Evolutionary conservation across 345 rosid species (phyloP).

Genomic region (Citrus australasica): DNA sequence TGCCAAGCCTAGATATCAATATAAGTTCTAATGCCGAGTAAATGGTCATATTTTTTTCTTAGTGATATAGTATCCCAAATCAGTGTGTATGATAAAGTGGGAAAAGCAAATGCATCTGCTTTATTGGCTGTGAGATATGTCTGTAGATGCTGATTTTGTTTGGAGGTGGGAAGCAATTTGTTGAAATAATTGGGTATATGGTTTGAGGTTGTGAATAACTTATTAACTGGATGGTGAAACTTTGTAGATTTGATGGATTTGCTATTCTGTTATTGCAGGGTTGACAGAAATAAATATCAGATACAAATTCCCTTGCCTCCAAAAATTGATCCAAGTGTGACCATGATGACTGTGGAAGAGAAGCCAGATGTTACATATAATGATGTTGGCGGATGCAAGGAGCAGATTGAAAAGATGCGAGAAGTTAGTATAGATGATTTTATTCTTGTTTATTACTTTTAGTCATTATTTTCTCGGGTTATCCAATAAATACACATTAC

Average conservation of each 20-base stretch:
- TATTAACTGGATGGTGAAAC: background rate
- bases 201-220: background rate
- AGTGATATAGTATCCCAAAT: background rate
- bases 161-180: background rate
- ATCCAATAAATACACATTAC: background rate
- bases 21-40: background rate
- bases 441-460: background rate
- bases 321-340: slow-evolving; percentile 98
- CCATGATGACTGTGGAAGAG: slow-evolving; percentile 99
- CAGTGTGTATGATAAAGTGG: background rate
- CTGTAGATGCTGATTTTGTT: background rate
- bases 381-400: slow-evolving; percentile 98
- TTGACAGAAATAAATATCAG: slow-evolving; percentile 97
- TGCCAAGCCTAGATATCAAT: background rate
- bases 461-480: background rate
- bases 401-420: slow-evolving; percentile 96
- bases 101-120: background rate
- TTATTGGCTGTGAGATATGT: background rate
- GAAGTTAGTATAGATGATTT: slow-evolving; percentile 48
- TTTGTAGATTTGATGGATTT: background rate
- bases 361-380: slow-evolving; percentile 97
- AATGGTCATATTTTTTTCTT: background rate
- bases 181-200: background rate
- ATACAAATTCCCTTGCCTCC: slow-evolving; percentile 99
- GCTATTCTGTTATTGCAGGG: slow-evolving; percentile 47